Conservation (phyloP, 169 alveolate species). For the Amoebophrya sp. region DNA sequence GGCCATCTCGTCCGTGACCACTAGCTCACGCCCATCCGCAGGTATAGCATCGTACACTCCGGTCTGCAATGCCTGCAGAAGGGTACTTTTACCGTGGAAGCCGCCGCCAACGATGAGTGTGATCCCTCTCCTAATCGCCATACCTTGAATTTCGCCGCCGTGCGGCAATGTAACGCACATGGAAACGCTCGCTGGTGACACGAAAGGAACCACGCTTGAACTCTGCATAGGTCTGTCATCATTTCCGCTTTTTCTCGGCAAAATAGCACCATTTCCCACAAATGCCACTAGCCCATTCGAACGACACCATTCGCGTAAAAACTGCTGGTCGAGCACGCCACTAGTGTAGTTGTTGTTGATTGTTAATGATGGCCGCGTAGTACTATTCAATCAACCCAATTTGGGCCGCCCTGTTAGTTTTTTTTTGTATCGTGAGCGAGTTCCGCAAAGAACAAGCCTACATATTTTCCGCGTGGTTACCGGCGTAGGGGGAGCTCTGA, state of each 20-base stretch:
- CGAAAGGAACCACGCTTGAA: slow-evolving; percentile 38
- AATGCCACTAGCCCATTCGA: slow-evolving; percentile 58
- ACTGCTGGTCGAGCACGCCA: not conserved
- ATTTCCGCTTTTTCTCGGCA: slow-evolving; percentile 53
- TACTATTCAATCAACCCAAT: not conserved
- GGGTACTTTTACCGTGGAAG: slow-evolving; percentile 67
- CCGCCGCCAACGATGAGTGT: slow-evolving; percentile 71
- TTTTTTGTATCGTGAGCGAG: too few species aligned
- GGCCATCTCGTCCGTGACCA: slow-evolving; percentile 57
- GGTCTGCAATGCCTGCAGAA: slow-evolving; percentile 56
- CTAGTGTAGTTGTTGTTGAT: not conserved
- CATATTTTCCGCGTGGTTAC: too few species aligned
- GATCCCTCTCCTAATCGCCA: slow-evolving; percentile 62
- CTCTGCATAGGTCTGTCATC: not conserved
- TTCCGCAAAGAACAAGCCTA: too few species aligned
- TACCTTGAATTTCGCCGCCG: slow-evolving; percentile 53
- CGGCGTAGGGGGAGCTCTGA: too few species aligned
- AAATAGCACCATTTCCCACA: slow-evolving; percentile 61
- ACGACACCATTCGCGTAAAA: not conserved
- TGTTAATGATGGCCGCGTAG: not conserved
- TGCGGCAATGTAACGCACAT: slow-evolving; percentile 49
- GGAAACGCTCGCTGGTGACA: slow-evolving; percentile 47
- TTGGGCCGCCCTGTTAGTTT: too few species aligned
- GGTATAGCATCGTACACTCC: slow-evolving; percentile 66
- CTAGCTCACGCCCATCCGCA: slow-evolving; percentile 68